Base-by-base conservation (phyloP, 2,329 filamentous ascomycete species). In the Pyrenophora teres region DNA sequence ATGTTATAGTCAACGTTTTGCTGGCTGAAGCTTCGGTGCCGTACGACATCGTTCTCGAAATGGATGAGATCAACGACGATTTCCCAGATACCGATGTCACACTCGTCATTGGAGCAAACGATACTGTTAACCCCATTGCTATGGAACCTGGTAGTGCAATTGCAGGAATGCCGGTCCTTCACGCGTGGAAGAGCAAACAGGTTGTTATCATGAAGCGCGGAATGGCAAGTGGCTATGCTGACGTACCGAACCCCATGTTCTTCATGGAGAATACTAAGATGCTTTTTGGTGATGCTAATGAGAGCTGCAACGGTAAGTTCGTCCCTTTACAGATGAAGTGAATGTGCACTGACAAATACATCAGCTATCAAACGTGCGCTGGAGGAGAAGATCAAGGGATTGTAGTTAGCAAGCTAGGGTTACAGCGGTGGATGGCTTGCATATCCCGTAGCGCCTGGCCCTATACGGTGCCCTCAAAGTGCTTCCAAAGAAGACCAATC, bases 21-120 rank as follows among this genome's bases (percentile, higher is more conserved):
- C 84, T 96, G 12, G 92, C 92, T 0, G 92, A 96, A 73, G 92
- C 92, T 1, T 87, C 83, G 30, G 92, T 96, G 25, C 90, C 90
- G 2, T 96, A 96, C 66, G 92, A 96, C 64, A 93, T 96, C 49
- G 91, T 96, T 23, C 81, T 95, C 39, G 91, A 96, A 76, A 96
- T 96, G 91, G 92, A 96, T 63, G 92, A 96, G 78, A 95, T 96
- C 76, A 96, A 96, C 72, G 91, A 95, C 57, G 91, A 96, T 66
- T 96, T 96, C 71, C 74, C 81, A 6, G 88, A 94, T 23, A 95
- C 92, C 0, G 92, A 96, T 65, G 80, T 96, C 8, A 92, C 90
- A 0, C 83, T 96, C 3, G 91, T 96, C 0, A 96, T 96, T 66
- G 92, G 92, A 3, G 92, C 92, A 7, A 96, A 96, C 63, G 92